Evolutionary conservation across 306 rosid genomes (phyloP).

Genomic region (Trifolium subterraneum): DNA sequence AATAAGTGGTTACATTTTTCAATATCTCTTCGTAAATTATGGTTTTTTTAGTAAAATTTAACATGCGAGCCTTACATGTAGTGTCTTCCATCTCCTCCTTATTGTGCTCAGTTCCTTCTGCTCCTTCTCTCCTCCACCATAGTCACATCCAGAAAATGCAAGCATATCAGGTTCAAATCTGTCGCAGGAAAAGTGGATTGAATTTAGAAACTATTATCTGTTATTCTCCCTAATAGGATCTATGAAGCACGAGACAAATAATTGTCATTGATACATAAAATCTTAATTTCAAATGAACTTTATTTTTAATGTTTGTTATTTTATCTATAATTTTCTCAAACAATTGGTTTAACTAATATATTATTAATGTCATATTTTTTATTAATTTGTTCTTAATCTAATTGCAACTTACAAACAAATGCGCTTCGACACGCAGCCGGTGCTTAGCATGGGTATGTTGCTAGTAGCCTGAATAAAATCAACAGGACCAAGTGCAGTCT

Average conservation of each 20-base stretch:
- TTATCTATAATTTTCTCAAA: too few relatives aligned
- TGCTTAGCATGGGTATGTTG: too few relatives aligned
- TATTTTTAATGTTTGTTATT: too few relatives aligned
- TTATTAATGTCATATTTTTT: too few relatives aligned
- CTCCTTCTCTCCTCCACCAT: conserved; percentile 98
- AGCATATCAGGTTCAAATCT: conserved; percentile 99
- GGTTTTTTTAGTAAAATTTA: conserved; percentile 33
- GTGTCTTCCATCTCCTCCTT: conserved; percentile 97
- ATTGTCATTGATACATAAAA: too few relatives aligned
- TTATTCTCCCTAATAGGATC: conserved; percentile 29
- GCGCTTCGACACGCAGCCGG: too few relatives aligned
- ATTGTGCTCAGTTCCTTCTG: conserved; percentile 79
- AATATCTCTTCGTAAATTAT: conserved; percentile 30
- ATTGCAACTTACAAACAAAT: too few relatives aligned
- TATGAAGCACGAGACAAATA: background rate
- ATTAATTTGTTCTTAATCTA: too few relatives aligned
- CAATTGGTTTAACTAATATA: too few relatives aligned
- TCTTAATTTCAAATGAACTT: too few relatives aligned
- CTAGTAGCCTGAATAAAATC: conserved; percentile 5
- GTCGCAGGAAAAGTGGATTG: conserved; percentile 40
- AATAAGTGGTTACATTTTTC: conserved; percentile 20
- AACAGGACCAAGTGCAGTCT: background rate
- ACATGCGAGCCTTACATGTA: conserved; percentile 70
- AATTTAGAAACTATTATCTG: conserved; percentile 32
- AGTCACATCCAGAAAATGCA: conserved; percentile 98